A percentile compares a stretch with the other conserved stretches of the same genome.
These are phyloP conservation scores for Citrus australasica DNA, from an alignment of 345 rosid species.

Conservation along the genomic window DNA sequence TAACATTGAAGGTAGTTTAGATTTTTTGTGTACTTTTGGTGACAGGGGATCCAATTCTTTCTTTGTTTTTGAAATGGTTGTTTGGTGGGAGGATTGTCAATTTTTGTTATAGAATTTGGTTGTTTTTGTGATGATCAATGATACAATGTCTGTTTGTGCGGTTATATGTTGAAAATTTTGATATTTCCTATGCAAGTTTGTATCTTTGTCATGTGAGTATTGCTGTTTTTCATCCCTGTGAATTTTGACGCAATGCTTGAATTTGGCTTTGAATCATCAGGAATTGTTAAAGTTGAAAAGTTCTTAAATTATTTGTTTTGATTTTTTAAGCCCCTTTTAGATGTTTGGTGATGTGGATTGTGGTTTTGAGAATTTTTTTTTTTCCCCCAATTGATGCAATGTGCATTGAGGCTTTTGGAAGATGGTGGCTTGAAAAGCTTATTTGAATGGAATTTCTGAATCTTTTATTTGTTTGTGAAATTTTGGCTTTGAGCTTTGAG, in stretches of 20 bases:
- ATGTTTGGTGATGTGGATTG: neutral
- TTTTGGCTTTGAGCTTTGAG: neutral
- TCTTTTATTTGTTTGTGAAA: neutral
- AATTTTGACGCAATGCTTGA: neutral
- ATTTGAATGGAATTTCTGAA: neutral
- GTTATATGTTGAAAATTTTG: neutral
- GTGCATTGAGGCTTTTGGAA: neutral
- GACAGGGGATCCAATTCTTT: neutral
- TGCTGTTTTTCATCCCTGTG: neutral
- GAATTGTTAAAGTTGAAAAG: neutral
- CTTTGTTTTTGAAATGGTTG: neutral
- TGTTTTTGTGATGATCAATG: neutral
- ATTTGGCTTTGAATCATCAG: neutral
- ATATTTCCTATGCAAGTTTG: neutral
- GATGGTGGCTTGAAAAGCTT: neutral
- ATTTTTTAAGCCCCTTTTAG: neutral
- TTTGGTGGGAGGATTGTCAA: neutral
- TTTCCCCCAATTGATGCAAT: neutral
- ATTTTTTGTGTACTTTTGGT: neutral
- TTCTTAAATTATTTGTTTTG: too few species aligned
- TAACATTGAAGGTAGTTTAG: slow-evolving; percentile 53
- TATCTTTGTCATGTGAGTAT: neutral
- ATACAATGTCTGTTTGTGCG: neutral
- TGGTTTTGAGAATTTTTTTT: slow-evolving; percentile 3
- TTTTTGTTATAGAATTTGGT: neutral